Evolutionary conservation across 1,284 basidiomycete genomes (phyloP).

Genomic region (Meira miltonrushii): DNA sequence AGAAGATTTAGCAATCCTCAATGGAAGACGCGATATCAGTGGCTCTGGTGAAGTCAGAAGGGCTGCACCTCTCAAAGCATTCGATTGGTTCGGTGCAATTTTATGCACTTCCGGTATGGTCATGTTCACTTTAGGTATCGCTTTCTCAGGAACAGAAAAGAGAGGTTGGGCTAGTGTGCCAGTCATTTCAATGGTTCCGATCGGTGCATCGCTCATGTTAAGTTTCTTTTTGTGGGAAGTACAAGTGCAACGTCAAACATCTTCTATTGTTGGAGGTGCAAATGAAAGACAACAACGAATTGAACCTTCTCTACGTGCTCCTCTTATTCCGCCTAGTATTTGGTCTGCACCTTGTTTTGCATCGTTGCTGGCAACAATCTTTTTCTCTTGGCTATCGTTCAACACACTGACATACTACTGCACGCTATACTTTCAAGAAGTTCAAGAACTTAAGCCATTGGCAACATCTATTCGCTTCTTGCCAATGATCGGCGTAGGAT

Average conservation of each 20-base stretch:
- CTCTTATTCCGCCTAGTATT: constrained; percentile 38
- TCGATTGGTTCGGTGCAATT: constrained; percentile 78
- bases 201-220: constrained; percentile 62
- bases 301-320: constrained; percentile 7
- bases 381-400: constrained; percentile 67
- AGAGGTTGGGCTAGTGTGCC: constrained; percentile 66
- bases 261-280: background rate
- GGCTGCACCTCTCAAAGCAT: constrained; percentile 17
- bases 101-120: constrained; percentile 71
- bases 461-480: constrained; percentile 70
- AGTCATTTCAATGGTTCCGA: constrained; percentile 60
- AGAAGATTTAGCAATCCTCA: background rate
- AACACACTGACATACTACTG: constrained; percentile 33
- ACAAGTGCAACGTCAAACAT: constrained; percentile 56
- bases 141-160: constrained; percentile 66
- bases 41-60: background rate
- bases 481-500: constrained; percentile 60
- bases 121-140: constrained; percentile 72
- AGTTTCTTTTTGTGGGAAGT: constrained; percentile 68
- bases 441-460: constrained; percentile 58
- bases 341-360: constrained; percentile 33
- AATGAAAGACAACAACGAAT: background rate
- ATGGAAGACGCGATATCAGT: background rate
- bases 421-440: constrained; percentile 23
- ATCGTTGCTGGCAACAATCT: constrained; percentile 66